Conservation (phyloP, 129 eudicot genomes). For the Gnaphalium uliginosum region DNA sequence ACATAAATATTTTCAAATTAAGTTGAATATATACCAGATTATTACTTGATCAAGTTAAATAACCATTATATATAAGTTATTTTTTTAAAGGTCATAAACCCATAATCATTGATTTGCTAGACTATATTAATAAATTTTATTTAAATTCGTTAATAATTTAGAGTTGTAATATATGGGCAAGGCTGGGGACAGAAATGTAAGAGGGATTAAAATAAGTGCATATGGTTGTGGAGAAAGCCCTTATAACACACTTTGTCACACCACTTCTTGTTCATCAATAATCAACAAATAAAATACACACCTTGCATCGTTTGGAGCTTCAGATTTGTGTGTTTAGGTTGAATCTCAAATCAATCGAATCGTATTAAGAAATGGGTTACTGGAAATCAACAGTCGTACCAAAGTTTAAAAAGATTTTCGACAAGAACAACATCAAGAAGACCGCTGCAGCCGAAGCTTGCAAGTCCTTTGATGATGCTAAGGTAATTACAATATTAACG, state of each 20-base stretch:
- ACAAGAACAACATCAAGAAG: slow-evolving; percentile 51
- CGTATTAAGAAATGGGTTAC: slow-evolving; percentile 48
- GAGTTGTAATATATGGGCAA: slow-evolving; percentile 19
- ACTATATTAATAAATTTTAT: not conserved
- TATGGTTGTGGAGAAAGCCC: slow-evolving; percentile 27
- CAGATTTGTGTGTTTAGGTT: slow-evolving; percentile 21
- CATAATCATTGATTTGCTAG: not conserved
- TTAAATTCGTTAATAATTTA: not conserved
- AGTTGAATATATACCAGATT: too few relatives aligned
- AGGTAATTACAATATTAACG: slow-evolving; percentile 37
- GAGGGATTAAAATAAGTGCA: slow-evolving; percentile 22
- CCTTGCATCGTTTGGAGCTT: not conserved
- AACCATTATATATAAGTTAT: too few relatives aligned
- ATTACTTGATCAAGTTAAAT: too few relatives aligned
- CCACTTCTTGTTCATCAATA: slow-evolving; percentile 31
- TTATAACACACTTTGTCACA: slow-evolving; percentile 33
- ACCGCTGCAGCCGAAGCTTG: slow-evolving; percentile 77
- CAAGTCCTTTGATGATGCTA: slow-evolving; percentile 74
- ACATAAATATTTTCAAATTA: too few relatives aligned
- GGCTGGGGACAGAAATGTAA: slow-evolving; percentile 31
- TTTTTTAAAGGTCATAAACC: not conserved
- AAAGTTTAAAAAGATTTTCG: slow-evolving; percentile 69
- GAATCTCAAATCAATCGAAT: not conserved
- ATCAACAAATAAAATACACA: slow-evolving; percentile 16
- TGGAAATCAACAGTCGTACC: slow-evolving; percentile 85